phyloP scores from a whole-genome alignment of 352 stramenopile genomes.

The Thraustochytrium striatum region DNA sequence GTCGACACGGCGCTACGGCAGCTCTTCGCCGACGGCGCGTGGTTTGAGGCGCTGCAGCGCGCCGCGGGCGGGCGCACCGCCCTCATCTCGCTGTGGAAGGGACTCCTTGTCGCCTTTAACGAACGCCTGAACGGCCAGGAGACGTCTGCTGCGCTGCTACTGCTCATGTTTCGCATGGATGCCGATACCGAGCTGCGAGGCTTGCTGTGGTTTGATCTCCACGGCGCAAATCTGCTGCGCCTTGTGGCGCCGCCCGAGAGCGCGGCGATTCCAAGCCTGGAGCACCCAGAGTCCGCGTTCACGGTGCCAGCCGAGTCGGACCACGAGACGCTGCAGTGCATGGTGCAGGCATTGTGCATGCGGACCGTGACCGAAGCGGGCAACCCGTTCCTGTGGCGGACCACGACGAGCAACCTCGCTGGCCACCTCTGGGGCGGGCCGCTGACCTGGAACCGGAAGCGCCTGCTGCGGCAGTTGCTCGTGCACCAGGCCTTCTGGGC shows the following conservation, averaged over 20 bases:
- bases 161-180: neutral
- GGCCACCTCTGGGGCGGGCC: neutral
- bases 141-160: neutral
- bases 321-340: neutral
- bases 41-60: neutral
- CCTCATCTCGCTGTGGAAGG: neutral
- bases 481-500: neutral
- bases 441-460: neutral
- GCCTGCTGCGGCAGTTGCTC: neutral
- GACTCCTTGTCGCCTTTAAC: neutral
- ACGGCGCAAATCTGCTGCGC: neutral
- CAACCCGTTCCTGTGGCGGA: neutral
- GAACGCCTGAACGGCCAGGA: neutral
- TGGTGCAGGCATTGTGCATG: neutral
- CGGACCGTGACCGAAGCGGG: neutral
- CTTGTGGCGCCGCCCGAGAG: neutral
- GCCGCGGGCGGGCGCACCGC: neutral
- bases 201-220: neutral
- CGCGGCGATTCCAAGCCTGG: neutral
- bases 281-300: neutral
- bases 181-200: neutral
- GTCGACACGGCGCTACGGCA: too few relatives aligned
- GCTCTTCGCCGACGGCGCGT: too few relatives aligned
- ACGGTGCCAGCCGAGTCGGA: neutral
- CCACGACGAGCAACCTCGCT: neutral